A percentile compares a stretch with the other conserved stretches of the same genome.
These are phyloP conservation scores for Prinsepia uniflora DNA, from an alignment of 306 rosid species.

Conservation along the genomic window DNA sequence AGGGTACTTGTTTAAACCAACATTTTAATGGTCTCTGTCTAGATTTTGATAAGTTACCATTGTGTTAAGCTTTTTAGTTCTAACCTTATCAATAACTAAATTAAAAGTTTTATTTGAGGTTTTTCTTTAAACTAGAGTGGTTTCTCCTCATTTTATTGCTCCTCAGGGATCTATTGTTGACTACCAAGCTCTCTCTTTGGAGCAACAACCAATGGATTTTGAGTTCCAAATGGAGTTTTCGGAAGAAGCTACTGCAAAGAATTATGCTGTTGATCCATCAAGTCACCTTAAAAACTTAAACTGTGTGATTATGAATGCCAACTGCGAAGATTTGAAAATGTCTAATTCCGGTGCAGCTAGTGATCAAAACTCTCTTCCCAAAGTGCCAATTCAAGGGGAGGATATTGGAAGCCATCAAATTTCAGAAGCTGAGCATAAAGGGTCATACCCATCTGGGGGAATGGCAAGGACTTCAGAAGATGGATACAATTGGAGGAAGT, in stretches of 20 bases:
- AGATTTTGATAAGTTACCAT: background rate
- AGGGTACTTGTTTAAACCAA: background rate
- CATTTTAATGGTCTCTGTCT: background rate
- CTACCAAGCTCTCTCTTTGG: constrained; percentile 33
- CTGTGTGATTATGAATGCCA: constrained; percentile 26
- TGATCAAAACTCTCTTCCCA: constrained; percentile 32
- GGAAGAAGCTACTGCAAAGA: constrained; percentile 25
- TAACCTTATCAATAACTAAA: constrained; percentile 1
- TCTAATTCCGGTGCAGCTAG: constrained; percentile 37
- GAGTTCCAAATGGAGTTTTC: constrained; percentile 50
- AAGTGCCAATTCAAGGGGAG: constrained; percentile 30
- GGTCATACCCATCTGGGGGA: constrained; percentile 36
- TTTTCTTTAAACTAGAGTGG: constrained; percentile 29
- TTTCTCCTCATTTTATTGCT: constrained; percentile 14
- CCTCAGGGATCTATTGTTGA: constrained; percentile 42
- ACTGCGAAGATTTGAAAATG: constrained; percentile 29
- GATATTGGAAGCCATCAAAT: constrained; percentile 29
- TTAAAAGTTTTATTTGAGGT: constrained; percentile 7
- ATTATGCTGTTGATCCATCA: constrained; percentile 36
- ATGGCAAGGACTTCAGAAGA: constrained; percentile 58
- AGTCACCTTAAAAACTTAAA: constrained; percentile 29
- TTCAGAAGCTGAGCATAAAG: constrained; percentile 49
- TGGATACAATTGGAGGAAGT: constrained; percentile 93
- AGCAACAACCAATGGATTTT: constrained; percentile 41
- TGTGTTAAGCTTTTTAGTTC: background rate